Evolutionary conservation across 2,329 filamentous ascomycete genomes (phyloP), one percentile per base, ranked within the genome.

Genomic region (Apiospora koreana): DNA sequence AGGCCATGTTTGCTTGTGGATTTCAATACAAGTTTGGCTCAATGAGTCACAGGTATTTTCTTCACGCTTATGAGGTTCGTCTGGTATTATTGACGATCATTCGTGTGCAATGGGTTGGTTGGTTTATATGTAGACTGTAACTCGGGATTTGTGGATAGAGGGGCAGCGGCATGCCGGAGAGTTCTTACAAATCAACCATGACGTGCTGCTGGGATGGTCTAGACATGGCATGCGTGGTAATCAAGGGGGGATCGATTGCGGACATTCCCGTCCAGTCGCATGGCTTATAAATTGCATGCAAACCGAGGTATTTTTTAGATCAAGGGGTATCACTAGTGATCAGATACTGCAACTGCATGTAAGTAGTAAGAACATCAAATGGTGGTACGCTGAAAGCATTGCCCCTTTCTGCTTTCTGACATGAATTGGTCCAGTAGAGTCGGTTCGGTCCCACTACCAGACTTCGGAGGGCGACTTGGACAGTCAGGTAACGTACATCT

Each of bases 141-240:
- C 10, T 31, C 41, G 65, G 65, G 23, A 16, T n/a, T 46, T 23
- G 42, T 6, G 16, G 18, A 31, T 31, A 10, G 65, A 43, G 23
- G 14, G 65, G 35, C 23, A 31, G 41, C n/a, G 65, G 31, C 14
- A 12, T 43, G 41, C 38, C 41, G 41, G 65, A 67, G 42, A 46
- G 45, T 35, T 46, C 65, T 67, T 46, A 67, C 71, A 79, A 82
- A 70, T 84, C 83, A 1, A 79, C 86, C 0, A 83, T 83, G 0
- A 38, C 54, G 54, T 62, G 54, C 54, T 38, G 9, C 54, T 43
- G 14, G 14, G 31, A 12, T 12, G 35, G 28, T 16, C 50, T n/a
- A 10, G 18, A 35, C 8, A 16, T 25, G 18, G n/a, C 8, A 16
- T 25, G 50, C 28, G 18, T 58, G 18, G 28, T n/a, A 58, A 35